Base-by-base conservation (phyloP, 2,329 filamentous ascomycete species). In the Arthrinium phaeospermum region DNA sequence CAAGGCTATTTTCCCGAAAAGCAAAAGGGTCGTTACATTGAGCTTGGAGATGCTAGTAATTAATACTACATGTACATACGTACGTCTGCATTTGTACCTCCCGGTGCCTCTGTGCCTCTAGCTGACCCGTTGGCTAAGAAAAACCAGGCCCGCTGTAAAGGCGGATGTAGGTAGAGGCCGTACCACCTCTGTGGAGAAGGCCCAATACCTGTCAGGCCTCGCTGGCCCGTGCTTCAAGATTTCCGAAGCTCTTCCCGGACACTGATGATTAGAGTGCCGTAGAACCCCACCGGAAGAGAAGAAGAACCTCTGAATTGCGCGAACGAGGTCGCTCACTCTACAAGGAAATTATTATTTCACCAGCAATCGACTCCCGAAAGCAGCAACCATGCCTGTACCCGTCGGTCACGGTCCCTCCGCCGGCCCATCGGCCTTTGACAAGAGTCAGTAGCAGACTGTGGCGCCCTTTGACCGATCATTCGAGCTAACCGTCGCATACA, bases 361-460 rank as follows among this genome's bases (percentile, higher is more conserved):
- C 57, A n/a, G n/a, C 30, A 64, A 41, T 41, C 57, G 57, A n/a
- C 12, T 64, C 46, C 41, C 24, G 24, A 22, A 64, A 64, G 16
- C 57, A 64, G 57, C 67, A 46, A 34, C 47, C n/a, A 69, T 69
- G 73, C 83, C 85, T 69, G 85, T 91, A 78, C 88, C 88, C 78
- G 86, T 86, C 75, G 86, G 88, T 77, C 81, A 82, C 73, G 82
- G 83, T 69, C 82, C 53, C 6, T 82, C 75, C 83, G 34, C 84
- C 75, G 91, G 90, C 75, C 91, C 91, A 72, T 92, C 91, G 68
- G 91, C 90, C 72, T 87, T 92, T 76, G 92, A 94, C 82, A 94
- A 94, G 83, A 87, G 92, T 93, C 86, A 74, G 68, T 67, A 74
- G 57, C 14, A 64, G 57, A 37, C 34, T 41, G 57, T 34, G 30